Percentiles rank a stretch among this genome's conserved stretches.
Evolutionary conservation across 345 rosid species (phyloP).

Genomic region (Rhodomyrtus tomentosa): DNA sequence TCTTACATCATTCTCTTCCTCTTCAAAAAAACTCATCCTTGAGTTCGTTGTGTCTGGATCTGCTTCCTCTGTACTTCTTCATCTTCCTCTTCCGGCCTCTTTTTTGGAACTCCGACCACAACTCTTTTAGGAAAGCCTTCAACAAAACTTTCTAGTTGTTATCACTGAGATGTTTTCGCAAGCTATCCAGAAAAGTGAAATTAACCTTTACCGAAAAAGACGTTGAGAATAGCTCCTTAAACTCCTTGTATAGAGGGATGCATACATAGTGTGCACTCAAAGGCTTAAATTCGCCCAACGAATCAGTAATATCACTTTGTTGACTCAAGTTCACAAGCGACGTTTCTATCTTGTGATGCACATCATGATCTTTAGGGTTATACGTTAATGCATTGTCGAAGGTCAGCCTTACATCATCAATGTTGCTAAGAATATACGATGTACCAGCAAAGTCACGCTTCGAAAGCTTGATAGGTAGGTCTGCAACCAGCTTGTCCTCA

Average conservation of each 20-base stretch:
- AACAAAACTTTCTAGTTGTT: constrained; percentile 58
- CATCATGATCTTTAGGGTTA: no score
- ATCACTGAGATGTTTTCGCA: constrained; percentile 27
- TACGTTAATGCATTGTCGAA: no score
- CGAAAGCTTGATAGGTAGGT: not conserved
- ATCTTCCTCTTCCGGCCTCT: no score
- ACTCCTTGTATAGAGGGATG: constrained; percentile 61
- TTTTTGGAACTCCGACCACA: no score
- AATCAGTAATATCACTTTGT: constrained; percentile 91
- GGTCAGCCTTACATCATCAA: no score
- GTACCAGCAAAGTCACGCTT: constrained; percentile 88
- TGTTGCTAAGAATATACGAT: constrained; percentile 56
- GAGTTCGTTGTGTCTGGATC: no score
- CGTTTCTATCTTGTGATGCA: no score
- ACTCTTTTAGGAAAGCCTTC: no score
- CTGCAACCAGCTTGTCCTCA: not conserved
- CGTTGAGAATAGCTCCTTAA: constrained; percentile 43
- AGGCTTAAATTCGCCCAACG: constrained; percentile 96
- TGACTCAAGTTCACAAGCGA: constrained; percentile 99
- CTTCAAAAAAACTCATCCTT: no score
- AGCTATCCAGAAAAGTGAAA: constrained; percentile 16
- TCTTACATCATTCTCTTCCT: no score
- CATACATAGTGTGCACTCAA: constrained; percentile 58
- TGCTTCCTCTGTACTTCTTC: no score
- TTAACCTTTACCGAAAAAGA: constrained; percentile 36